phyloP scores from a whole-genome alignment of 192 early-diverging fungal genomes.

The Coemansia sp. region DNA sequence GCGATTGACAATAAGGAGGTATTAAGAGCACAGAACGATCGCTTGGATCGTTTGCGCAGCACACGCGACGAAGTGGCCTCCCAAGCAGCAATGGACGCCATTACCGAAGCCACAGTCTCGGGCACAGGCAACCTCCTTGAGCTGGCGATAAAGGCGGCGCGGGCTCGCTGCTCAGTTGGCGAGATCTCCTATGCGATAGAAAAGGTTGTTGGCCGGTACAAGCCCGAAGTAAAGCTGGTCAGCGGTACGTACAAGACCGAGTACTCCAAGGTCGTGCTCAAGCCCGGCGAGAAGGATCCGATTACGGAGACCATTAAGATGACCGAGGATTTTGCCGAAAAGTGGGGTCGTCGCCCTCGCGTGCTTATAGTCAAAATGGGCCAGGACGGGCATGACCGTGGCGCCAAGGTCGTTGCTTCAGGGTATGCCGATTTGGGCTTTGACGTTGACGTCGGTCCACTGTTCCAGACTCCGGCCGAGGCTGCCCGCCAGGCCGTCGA shows the following conservation, averaged over 20 bases:
- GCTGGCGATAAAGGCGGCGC: constrained; percentile 73
- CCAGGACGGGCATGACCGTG: constrained; percentile 91
- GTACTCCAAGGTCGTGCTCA: constrained; percentile 59
- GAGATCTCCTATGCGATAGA: constrained; percentile 84
- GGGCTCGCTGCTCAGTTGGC: constrained; percentile 79
- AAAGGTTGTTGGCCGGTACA: constrained; percentile 80
- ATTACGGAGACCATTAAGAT: constrained; percentile 65
- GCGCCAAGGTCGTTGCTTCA: constrained; percentile 91
- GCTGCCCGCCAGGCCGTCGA: constrained; percentile 88
- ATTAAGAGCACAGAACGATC: constrained; percentile 66
- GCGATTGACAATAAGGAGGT: constrained; percentile 83
- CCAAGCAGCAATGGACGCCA: constrained; percentile 59
- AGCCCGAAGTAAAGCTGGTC: constrained; percentile 77
- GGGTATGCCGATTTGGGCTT: constrained; percentile 90
- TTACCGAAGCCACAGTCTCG: constrained; percentile 69
- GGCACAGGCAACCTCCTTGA: constrained; percentile 73
- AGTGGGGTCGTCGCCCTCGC: constrained; percentile 82
- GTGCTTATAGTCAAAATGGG: constrained; percentile 92
- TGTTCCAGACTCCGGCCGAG: constrained; percentile 88
- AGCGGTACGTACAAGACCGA: constrained; percentile 85
- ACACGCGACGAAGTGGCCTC: constrained; percentile 61
- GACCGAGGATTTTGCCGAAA: constrained; percentile 68
- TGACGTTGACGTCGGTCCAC: constrained; percentile 87
- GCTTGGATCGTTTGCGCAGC: constrained; percentile 61
- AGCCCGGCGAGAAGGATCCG: constrained; percentile 49